Conservation (phyloP, 148 eudicot species). For the Chenopodium suecicum region DNA sequence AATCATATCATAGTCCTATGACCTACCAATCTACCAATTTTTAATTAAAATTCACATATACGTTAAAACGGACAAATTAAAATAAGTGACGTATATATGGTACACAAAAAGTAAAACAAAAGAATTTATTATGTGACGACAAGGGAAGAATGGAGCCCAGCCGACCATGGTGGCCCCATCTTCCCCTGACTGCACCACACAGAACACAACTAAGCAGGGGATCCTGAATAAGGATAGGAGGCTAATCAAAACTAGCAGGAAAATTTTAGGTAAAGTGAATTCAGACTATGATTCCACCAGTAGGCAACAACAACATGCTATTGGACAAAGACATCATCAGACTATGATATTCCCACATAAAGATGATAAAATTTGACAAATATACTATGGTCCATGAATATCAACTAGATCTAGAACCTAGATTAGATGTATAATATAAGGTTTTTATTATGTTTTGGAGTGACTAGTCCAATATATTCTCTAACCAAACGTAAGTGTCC, state of each 20-base stretch:
- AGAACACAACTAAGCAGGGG: not conserved
- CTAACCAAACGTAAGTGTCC: not conserved
- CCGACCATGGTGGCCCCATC: not conserved
- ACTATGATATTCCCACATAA: not conserved
- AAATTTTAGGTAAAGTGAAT: not conserved
- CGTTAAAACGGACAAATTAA: not conserved
- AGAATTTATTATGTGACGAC: not conserved
- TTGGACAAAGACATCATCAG: slow-evolving; percentile 11
- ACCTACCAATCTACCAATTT: not conserved
- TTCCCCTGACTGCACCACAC: not conserved
- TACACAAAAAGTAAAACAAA: not conserved
- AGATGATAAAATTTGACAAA: not conserved
- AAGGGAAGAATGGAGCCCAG: not conserved
- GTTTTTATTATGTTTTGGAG: not conserved
- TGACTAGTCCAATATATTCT: not conserved
- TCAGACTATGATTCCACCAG: slow-evolving; percentile 23
- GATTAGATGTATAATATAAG: too few species aligned
- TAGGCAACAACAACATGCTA: slow-evolving; percentile 2
- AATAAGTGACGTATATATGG: not conserved
- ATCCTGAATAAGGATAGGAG: not conserved
- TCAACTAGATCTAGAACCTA: too few species aligned
- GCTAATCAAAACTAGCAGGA: slow-evolving; percentile 7
- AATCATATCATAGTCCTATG: not conserved
- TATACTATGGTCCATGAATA: too few species aligned
- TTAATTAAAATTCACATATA: too few species aligned